These are phyloP conservation scores for Chlamydomonas schloesseri DNA, from an alignment of 139 green algal genomes.

Conservation along the genomic window DNA sequence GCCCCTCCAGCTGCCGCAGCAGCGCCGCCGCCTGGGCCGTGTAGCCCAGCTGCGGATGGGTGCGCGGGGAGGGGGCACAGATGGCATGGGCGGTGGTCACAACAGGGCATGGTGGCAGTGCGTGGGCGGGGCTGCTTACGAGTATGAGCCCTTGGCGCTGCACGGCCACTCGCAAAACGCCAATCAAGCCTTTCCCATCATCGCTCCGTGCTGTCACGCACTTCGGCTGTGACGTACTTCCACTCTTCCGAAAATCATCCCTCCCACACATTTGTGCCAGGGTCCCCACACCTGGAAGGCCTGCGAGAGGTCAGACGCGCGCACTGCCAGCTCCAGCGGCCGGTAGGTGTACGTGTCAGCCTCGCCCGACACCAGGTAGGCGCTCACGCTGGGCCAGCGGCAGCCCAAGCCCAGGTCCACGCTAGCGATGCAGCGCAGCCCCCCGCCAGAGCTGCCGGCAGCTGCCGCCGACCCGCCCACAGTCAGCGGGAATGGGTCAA, in stretches of 20 bases:
- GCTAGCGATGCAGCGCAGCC: background rate
- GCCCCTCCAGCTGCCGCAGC: constrained; percentile 10
- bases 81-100: background rate
- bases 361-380: background rate
- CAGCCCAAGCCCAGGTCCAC: background rate
- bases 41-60: constrained; percentile 7
- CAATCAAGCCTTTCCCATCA: too few relatives aligned
- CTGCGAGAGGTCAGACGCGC: background rate
- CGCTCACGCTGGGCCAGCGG: background rate
- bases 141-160: too few relatives aligned
- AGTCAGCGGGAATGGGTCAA: constrained; percentile 7
- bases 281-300: background rate
- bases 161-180: too few relatives aligned
- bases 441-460: background rate
- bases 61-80: background rate
- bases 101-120: background rate
- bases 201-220: too few relatives aligned
- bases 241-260: too few relatives aligned
- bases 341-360: background rate
- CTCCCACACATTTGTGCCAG: too few relatives aligned
- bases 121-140: too few relatives aligned
- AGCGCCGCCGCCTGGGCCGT: background rate
- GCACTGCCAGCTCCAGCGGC: background rate
- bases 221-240: too few relatives aligned
- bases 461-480: too few relatives aligned